Evolutionary conservation across 2,329 filamentous ascomycete genomes (phyloP).

Genomic region (Pezicula neosporulosa): DNA sequence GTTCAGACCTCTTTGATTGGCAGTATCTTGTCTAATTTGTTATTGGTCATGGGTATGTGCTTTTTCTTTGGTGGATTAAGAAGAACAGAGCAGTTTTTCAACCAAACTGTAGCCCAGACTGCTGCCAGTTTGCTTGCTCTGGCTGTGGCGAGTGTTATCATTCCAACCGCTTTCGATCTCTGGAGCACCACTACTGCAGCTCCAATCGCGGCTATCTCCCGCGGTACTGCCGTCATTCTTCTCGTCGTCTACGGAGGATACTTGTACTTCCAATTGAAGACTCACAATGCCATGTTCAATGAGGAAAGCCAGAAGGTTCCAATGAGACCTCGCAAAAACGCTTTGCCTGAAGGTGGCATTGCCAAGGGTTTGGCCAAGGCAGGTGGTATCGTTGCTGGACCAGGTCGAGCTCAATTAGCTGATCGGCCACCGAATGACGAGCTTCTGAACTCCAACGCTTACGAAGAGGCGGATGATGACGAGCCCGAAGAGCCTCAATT

Average conservation of each 20-base stretch:
- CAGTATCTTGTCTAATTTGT: conserved; percentile 85
- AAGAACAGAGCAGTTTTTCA: conserved; percentile 82
- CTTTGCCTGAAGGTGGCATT: conserved; percentile 26
- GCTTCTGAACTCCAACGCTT: conserved; percentile 35
- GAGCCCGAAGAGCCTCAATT: conserved; percentile 74
- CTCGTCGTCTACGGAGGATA: conserved; percentile 81
- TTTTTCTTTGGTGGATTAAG: conserved; percentile 76
- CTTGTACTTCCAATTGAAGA: conserved; percentile 87
- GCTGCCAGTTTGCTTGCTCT: conserved; percentile 68
- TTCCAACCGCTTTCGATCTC: conserved; percentile 80
- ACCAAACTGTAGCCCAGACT: conserved; percentile 87
- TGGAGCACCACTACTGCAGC: conserved; percentile 39
- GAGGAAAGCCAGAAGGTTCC: conserved; percentile 74
- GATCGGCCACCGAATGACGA: conserved; percentile 27
- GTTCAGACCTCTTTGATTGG: conserved; percentile 92
- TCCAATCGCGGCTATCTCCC: conserved; percentile 56
- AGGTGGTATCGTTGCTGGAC: conserved; percentile 26
- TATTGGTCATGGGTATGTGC: conserved; percentile 86
- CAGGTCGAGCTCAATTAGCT: conserved; percentile 19
- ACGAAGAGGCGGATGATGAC: conserved; percentile 56
- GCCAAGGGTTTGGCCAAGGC: conserved; percentile 25
- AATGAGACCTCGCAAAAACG: conserved; percentile 45
- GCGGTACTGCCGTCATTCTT: conserved; percentile 75
- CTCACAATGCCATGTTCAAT: conserved; percentile 78
- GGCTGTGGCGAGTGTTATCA: conserved; percentile 76